Percentiles rank a stretch among this genome's conserved stretches.
These are phyloP conservation scores for Bryoglossum gracile DNA, from an alignment of 495 filamentous ascomycete genomes.

Conservation along the genomic window DNA sequence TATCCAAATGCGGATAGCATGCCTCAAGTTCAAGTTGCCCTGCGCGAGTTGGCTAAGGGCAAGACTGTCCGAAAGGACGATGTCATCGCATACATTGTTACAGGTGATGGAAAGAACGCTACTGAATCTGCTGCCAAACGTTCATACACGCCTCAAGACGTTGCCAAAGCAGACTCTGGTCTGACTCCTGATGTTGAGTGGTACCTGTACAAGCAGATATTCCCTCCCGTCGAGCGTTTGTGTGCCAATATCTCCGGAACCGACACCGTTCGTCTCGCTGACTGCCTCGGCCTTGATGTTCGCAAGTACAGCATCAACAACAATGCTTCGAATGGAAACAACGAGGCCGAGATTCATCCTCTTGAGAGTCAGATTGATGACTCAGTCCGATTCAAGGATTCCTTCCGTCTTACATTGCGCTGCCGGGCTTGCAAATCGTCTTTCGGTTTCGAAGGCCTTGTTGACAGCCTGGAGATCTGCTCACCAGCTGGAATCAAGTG, in stretches of 20 bases:
- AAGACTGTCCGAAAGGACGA: conserved; percentile 85
- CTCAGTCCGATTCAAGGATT: conserved; percentile 71
- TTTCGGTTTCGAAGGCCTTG: conserved; percentile 69
- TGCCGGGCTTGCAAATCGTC: conserved; percentile 72
- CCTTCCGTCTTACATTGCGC: conserved; percentile 63
- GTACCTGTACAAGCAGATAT: conserved; percentile 97
- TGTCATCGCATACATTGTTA: conserved; percentile 93
- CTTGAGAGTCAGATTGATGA: conserved; percentile 93
- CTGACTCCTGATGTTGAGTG: conserved; percentile 87
- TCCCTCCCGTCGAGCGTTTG: conserved; percentile 95
- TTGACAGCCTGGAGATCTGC: conserved; percentile 47
- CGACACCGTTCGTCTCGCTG: conserved; percentile 77
- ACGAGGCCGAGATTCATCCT: conserved; percentile 67
- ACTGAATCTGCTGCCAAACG: conserved; percentile 75
- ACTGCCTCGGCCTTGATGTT: conserved; percentile 86
- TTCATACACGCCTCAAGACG: conserved; percentile 79
- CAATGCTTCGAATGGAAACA: conserved; percentile 40
- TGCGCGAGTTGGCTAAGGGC: conserved; percentile 78
- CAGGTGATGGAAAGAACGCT: conserved; percentile 64
- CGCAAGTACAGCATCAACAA: conserved; percentile 74
- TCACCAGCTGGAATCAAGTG: conserved; percentile 71
- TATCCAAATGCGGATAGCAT: conserved; percentile 90
- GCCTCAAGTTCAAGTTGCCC: conserved; percentile 95
- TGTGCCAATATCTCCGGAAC: conserved; percentile 94
- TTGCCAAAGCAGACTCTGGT: conserved; percentile 63